Percentiles rank a stretch among this genome's conserved stretches.
phyloP scores from a whole-genome alignment of 1,139 yeast genomes.

The Magnusiomyces paraingens region DNA sequence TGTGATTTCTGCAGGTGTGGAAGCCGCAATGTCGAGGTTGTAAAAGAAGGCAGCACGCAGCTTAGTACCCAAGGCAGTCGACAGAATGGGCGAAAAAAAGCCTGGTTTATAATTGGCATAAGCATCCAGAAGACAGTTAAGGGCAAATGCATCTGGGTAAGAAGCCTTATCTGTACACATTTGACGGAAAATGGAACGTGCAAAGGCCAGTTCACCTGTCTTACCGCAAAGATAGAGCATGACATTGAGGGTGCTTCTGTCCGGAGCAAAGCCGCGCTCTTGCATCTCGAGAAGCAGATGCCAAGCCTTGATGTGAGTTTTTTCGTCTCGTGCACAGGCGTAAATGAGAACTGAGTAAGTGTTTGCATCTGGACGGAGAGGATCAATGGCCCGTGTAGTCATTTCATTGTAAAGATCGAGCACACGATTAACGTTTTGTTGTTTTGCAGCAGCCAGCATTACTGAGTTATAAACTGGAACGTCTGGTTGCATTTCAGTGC shows the following conservation, averaged over 20 bases:
- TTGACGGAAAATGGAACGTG: constrained; percentile 64
- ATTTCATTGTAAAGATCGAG: constrained; percentile 73
- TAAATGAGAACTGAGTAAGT: constrained; percentile 62
- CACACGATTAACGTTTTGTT: constrained; percentile 62
- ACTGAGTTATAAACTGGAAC: constrained; percentile 61
- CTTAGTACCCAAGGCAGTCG: constrained; percentile 28
- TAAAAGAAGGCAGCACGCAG: constrained; percentile 26
- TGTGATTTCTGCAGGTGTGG: constrained; percentile 15
- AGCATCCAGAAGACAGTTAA: constrained; percentile 31
- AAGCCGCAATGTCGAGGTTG: constrained; percentile 14
- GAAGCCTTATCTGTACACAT: constrained; percentile 39
- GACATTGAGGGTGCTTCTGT: constrained; percentile 50
- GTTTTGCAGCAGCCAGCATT: constrained; percentile 57
- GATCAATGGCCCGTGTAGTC: constrained; percentile 35
- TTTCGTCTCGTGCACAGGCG: constrained; percentile 57
- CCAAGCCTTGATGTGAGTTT: constrained; percentile 62
- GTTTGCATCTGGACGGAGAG: constrained; percentile 40
- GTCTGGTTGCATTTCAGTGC: constrained; percentile 60
- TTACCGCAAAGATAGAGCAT: constrained; percentile 68
- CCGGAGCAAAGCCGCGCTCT: constrained; percentile 40
- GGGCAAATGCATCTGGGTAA: constrained; percentile 29
- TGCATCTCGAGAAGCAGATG: constrained; percentile 63
- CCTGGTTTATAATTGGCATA: constrained; percentile 31
- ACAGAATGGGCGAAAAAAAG: constrained; percentile 33
- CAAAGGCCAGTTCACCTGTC: constrained; percentile 71